phyloP scores from a whole-genome alignment of 2,329 filamentous ascomycete species.

The Hypoxylon sp. region DNA sequence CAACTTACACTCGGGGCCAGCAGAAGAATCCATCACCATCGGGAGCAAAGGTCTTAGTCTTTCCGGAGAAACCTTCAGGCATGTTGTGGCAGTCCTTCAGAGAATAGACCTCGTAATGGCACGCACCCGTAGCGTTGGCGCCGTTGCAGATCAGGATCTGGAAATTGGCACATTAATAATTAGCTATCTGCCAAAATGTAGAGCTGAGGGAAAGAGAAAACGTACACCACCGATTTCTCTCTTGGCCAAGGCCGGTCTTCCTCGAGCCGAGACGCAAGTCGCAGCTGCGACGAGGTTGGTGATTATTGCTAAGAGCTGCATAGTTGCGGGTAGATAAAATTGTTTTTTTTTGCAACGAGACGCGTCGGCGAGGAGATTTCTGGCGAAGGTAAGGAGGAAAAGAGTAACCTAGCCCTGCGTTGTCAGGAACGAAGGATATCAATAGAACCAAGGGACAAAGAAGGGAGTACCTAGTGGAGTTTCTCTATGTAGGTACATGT shows the following conservation, averaged over 20 bases:
- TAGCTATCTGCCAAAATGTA: neutral
- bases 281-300: slow-evolving; percentile 46
- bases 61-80: slow-evolving; percentile 57
- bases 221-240: slow-evolving; percentile 65
- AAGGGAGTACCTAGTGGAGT: slow-evolving; percentile 17
- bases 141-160: slow-evolving; percentile 68
- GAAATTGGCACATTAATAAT: slow-evolving; percentile 10
- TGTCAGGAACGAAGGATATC: slow-evolving; percentile 12
- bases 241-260: slow-evolving; percentile 56
- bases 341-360: slow-evolving; percentile 20
- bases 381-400: slow-evolving; percentile 10
- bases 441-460: slow-evolving; percentile 15
- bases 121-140: slow-evolving; percentile 64
- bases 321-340: slow-evolving; percentile 29
- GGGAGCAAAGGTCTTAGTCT: slow-evolving; percentile 66
- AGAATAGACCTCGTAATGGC: slow-evolving; percentile 61
- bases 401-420: slow-evolving; percentile 5
- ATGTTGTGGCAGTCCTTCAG: slow-evolving; percentile 65
- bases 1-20: slow-evolving; percentile 59
- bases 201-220: slow-evolving; percentile 33
- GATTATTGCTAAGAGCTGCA: slow-evolving; percentile 50
- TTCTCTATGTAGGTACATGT: neutral
- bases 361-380: slow-evolving; percentile 11
- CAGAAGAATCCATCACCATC: slow-evolving; percentile 66
- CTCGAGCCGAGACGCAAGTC: slow-evolving; percentile 47